Evolutionary conservation across 805 yeast genomes (phyloP), one percentile per base, ranked within the genome.

Genomic region (Pichia insulana): DNA sequence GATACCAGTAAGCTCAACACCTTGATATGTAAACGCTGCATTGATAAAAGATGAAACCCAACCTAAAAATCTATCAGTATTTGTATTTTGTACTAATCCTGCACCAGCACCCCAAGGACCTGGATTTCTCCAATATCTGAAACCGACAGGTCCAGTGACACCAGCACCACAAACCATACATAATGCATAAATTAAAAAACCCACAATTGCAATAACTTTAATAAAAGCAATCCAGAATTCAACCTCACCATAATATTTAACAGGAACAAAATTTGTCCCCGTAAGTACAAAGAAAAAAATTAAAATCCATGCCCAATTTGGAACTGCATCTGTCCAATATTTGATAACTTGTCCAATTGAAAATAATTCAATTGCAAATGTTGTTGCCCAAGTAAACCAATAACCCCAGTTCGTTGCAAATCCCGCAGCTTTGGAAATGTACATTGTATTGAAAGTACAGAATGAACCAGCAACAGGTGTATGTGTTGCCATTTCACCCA

Each of bases 401-500:
- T 82, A 83, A 64, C 74, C 65, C 71, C 82, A 80, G 41, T 84
- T 83, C 45, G 74, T 76, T 26, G 87, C 78, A 34, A 78, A 82
- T 43, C 89, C 90, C 32, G 79, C 58, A 7, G 88, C 75, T n/a
- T 80, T 82, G 5, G 82, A 76, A 26, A 80, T 59, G 66, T 80
- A 82, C 51, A 83, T 67, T 11, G 81, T 68, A n/a, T 80, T 70
- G 56, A 81, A 82, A 36, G 78, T 83, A 26, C 83, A 74, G 61
- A 81, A 80, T 0, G 86, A 78, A 42, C 79, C 79, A 1, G 78
- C 69, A 34, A 79, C 74, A 8, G 89, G 89, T 15, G 82, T 77
- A 50, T 71, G 78, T 9, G 88, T 81, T 39, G 88, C 87, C 89
- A 83, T 80, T 60, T 83, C 90, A 54, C 88, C 89, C 43, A 83